Percentiles rank a stretch among this genome's conserved stretches.
Conservation (phyloP, 2,329 filamentous ascomycete genomes). For the Fusarium guadeloupense region DNA sequence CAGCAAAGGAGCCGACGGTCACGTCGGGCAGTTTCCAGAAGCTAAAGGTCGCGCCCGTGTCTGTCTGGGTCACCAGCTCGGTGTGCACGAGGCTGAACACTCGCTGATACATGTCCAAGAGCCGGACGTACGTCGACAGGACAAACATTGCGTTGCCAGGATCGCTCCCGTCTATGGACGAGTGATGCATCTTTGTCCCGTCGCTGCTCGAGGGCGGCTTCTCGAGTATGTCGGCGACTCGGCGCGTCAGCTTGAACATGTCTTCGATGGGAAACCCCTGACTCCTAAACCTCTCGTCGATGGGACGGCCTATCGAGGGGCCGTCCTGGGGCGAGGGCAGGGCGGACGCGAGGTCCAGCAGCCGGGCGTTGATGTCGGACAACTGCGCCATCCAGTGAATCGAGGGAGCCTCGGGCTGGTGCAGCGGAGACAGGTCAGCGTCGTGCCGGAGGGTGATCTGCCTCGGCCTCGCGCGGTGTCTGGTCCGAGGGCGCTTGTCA, state of each 20-base stretch:
- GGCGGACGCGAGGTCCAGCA: constrained; percentile 50
- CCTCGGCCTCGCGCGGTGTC: constrained; percentile 43
- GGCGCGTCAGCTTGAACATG: constrained; percentile 53
- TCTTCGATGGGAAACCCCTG: constrained; percentile 52
- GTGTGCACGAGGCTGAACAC: constrained; percentile 50
- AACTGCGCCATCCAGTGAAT: constrained; percentile 53
- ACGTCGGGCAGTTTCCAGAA: constrained; percentile 55
- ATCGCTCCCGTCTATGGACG: constrained; percentile 45
- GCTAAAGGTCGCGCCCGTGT: constrained; percentile 43
- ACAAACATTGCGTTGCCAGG: constrained; percentile 52
- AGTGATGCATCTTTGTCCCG: constrained; percentile 8
- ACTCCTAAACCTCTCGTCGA: constrained; percentile 36
- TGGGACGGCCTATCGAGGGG: constrained; percentile 26
- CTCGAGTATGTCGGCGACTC: constrained; percentile 50
- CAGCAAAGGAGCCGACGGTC: constrained; percentile 52
- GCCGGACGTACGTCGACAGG: constrained; percentile 51
- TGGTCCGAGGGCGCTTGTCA: constrained; percentile 41
- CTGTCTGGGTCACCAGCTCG: constrained; percentile 44
- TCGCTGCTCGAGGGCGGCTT: constrained; percentile 29
- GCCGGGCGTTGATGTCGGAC: constrained; percentile 50
- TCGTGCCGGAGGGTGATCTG: constrained; percentile 47
- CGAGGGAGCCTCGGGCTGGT: constrained; percentile 34
- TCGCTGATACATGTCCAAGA: constrained; percentile 54
- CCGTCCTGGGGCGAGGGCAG: constrained; percentile 44
- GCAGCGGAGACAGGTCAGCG: constrained; percentile 28